Conservation (phyloP, 768 basidiomycete species). For the Hygrophoropsis aurantiaca region DNA sequence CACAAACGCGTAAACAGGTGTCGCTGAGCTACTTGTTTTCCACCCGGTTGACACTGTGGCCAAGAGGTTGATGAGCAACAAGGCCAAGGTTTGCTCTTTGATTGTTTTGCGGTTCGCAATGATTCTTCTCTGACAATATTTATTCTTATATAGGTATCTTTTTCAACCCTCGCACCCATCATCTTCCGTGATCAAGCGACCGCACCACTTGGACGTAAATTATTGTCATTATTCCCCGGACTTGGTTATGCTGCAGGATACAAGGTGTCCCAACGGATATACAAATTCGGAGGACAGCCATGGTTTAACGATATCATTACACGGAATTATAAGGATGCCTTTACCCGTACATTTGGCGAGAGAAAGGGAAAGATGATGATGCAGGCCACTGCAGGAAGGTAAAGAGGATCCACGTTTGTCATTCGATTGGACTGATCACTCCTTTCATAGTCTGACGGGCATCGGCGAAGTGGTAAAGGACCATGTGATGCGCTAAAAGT, state of each 20-base stretch:
- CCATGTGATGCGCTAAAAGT: too few species aligned
- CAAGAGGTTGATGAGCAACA: constrained; percentile 99
- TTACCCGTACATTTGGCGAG: constrained; percentile 86
- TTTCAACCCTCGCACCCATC: constrained; percentile 65
- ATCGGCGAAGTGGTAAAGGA: constrained; percentile 91
- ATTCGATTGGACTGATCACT: neutral
- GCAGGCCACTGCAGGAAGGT: constrained; percentile 95
- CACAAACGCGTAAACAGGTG: constrained; percentile 52
- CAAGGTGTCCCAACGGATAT: constrained; percentile 90
- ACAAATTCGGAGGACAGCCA: constrained; percentile 99
- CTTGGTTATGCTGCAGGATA: constrained; percentile 98
- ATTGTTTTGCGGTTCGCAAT: neutral
- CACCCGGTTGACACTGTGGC: constrained; percentile 97
- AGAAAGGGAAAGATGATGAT: constrained; percentile 95
- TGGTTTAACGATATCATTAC: constrained; percentile 94
- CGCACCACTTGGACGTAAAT: constrained; percentile 62
- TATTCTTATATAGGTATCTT: constrained; percentile 57
- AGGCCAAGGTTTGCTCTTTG: constrained; percentile 57
- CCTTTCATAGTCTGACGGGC: constrained; percentile 51
- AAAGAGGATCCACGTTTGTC: constrained; percentile 15
- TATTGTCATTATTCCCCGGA: constrained; percentile 95
- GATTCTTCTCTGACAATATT: constrained; percentile 2
- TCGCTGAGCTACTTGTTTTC: constrained; percentile 94
- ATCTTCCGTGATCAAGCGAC: constrained; percentile 85
- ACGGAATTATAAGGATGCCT: constrained; percentile 76